Conservation (phyloP, 495 filamentous ascomycete species). For the Lasiosphaeria hispida region DNA sequence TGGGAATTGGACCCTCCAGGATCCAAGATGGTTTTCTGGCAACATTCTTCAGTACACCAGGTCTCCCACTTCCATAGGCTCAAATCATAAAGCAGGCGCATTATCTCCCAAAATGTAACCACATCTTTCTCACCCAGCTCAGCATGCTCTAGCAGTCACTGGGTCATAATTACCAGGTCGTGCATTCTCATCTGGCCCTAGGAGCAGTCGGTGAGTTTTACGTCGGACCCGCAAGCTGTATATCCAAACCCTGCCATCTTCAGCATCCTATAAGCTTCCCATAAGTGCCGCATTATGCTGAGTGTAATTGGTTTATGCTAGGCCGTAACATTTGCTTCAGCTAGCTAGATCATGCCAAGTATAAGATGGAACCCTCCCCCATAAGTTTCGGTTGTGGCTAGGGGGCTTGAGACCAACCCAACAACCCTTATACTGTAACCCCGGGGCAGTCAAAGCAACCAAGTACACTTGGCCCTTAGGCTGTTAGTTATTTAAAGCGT, state of each 20-base stretch:
- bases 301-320: conserved; percentile 34
- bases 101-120: conserved; percentile 29
- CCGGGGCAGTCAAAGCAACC: conserved; percentile 48
- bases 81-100: conserved; percentile 21
- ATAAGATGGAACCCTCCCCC: conserved; percentile 51
- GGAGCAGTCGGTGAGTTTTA: conserved; percentile 12
- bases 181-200: conserved; percentile 25
- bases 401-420: conserved; percentile 61
- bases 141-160: conserved; percentile 53
- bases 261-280: conserved; percentile 41
- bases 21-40: conserved; percentile 16
- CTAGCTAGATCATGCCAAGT: conserved; percentile 42
- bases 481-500: conserved; percentile 50
- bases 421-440: conserved; percentile 52
- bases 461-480: conserved; percentile 52
- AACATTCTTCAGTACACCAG: conserved; percentile 13
- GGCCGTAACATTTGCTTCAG: conserved; percentile 40
- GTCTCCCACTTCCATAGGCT: conserved; percentile 17
- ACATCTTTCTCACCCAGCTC: not conserved
- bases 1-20: conserved; percentile 2
- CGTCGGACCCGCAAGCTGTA: conserved; percentile 9
- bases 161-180: conserved; percentile 29
- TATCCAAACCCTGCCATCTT: conserved; percentile 21
- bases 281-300: conserved; percentile 36
- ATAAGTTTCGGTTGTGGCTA: conserved; percentile 45